Evolutionary conservation across 2,329 filamentous ascomycete genomes (phyloP).

Genomic region (Cladobotryum protrusum): DNA sequence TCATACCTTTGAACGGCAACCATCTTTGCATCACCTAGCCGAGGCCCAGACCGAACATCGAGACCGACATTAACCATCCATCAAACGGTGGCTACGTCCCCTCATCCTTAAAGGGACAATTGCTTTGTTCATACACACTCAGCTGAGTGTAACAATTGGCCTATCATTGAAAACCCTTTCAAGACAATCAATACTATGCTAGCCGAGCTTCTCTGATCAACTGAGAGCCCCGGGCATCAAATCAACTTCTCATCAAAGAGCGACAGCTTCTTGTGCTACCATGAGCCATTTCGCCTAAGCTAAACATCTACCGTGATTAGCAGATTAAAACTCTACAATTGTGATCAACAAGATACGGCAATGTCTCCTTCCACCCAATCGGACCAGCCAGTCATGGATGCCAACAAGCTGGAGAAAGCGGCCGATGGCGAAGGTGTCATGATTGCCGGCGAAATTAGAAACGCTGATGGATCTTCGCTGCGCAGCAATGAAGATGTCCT

Average conservation of each 20-base stretch:
- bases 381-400: conserved; percentile 8
- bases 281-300: conserved; percentile 1
- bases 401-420: conserved; percentile 14
- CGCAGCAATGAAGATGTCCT: conserved; percentile 44
- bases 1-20: conserved; percentile 1
- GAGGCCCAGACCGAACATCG: neutral
- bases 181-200: neutral
- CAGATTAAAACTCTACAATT: neutral
- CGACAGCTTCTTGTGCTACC: conserved; percentile 3
- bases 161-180: neutral
- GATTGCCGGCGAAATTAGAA: conserved; percentile 8
- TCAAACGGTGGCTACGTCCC: neutral
- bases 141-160: too few relatives aligned
- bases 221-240: neutral
- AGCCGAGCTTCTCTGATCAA: neutral
- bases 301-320: conserved; percentile 1
- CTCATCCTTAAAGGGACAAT: too few relatives aligned
- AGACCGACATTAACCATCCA: neutral
- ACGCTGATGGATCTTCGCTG: conserved; percentile 17
- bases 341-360: conserved; percentile 1
- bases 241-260: neutral
- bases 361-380: conserved; percentile 1
- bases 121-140: too few relatives aligned
- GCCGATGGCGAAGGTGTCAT: conserved; percentile 1
- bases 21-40: neutral